Base-by-base conservation (phyloP, 2,329 filamentous ascomycete genomes). In the Penicillium decumbens region DNA sequence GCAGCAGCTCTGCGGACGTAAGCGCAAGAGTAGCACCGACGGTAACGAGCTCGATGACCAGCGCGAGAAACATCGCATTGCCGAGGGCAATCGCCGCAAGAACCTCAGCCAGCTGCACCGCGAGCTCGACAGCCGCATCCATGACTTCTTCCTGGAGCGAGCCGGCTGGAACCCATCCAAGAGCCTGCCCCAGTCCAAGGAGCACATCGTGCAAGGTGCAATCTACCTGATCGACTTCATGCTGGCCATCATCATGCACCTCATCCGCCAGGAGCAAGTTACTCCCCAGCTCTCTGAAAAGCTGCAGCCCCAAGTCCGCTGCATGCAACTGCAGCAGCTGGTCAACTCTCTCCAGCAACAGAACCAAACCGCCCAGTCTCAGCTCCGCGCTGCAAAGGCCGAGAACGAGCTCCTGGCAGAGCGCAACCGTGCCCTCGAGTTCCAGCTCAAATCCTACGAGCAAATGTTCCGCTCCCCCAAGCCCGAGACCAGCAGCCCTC, bases 141-240 rank as follows among this genome's bases (percentile, higher is more conserved):
- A 69, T 42, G 66, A 71, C 50, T 69, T 65, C 54, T 71, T 71
- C 53, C 61, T 71, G 6, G 65, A 70, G 53, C 61, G 62, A 13
- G 70, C 70, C 13, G 68, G 70, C 33, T 72, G 70, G 68, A 71
- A 72, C 41, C 65, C 63, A 18, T 62, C 65, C 30, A 71, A 71
- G 53, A 71, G 65, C 53, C 57, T 70, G 35, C 65, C 65, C 3
- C 65, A 72, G 35, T 72, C 69, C n/a, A 72, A 72, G 57, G 68
- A 71, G 47, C 68, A 72, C 50, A 71, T 71, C 18, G 66, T 71
- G 10, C 66, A 70, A 55, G 68, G 63, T 6, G 65, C 69, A 3
- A 65, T 71, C 45, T 67, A 65, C 43, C 58, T 71, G 12, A 65
- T 71, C 37, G 69, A 71, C 50, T 71, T 71, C 46, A 68, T 71